Evolutionary conservation across 169 alveolate genomes (phyloP).

Genomic region (Plasmodium billcollinsi): DNA sequence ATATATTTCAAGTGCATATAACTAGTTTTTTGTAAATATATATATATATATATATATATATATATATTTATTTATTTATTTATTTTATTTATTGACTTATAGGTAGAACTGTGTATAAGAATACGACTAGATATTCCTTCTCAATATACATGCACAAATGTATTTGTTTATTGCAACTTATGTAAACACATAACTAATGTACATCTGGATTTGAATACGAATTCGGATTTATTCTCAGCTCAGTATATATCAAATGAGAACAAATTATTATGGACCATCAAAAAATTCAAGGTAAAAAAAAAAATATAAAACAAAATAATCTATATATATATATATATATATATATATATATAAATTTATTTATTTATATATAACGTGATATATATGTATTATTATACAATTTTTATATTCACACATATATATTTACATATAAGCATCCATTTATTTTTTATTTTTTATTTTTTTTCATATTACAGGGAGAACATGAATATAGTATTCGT

Average conservation of each 20-base stretch:
- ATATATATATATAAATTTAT: background rate
- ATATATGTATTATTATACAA: constrained; percentile 25
- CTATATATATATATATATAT: constrained; percentile 59
- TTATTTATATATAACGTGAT: constrained; percentile 24
- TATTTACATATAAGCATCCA: background rate
- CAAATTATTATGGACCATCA: constrained; percentile 92
- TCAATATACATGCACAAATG: constrained; percentile 63
- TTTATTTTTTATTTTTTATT: constrained; percentile 12
- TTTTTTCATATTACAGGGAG: constrained; percentile 42
- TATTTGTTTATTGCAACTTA: constrained; percentile 41
- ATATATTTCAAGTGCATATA: background rate
- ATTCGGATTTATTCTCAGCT: constrained; percentile 67
- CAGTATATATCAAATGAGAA: constrained; percentile 89
- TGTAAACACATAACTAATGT: constrained; percentile 66
- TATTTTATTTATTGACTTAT: no score
- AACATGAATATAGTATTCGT: constrained; percentile 42
- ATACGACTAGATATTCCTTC: constrained; percentile 28
- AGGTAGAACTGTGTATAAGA: constrained; percentile 60
- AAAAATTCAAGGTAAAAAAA: constrained; percentile 90
- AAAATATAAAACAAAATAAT: no score
- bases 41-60: background rate
- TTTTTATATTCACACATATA: background rate
- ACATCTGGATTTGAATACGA: constrained; percentile 19
- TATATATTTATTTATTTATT: background rate
- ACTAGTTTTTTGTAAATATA: constrained; percentile 23